A percentile compares a stretch with the other conserved stretches of the same genome.
phyloP scores from a whole-genome alignment of 176 grass and related monocot genomes.

The Stipa capillata region DNA sequence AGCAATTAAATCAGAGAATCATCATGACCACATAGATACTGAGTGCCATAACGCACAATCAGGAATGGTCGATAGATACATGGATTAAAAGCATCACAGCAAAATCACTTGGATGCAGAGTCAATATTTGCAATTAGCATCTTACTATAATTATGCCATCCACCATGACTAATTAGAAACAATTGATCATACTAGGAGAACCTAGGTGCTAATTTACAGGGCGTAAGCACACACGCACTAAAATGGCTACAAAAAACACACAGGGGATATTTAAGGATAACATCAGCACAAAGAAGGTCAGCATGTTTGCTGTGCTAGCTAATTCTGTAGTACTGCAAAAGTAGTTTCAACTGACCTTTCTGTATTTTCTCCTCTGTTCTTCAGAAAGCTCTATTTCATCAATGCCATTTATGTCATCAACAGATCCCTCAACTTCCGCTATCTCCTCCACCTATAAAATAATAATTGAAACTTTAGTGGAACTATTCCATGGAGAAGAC shows the following conservation, averaged over 20 bases:
- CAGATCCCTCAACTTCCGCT: slow-evolving; percentile 66
- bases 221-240: no score
- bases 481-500: background rate
- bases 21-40: background rate
- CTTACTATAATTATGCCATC: background rate
- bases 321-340: background rate
- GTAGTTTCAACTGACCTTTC: slow-evolving; percentile 50
- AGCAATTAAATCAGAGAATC: background rate
- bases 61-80: background rate
- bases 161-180: background rate
- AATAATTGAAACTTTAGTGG: slow-evolving; percentile 14
- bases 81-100: background rate
- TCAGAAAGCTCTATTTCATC: slow-evolving; percentile 87
- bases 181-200: background rate
- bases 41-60: background rate
- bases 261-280: slow-evolving; percentile 2
- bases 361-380: slow-evolving; percentile 86
- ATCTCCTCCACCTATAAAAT: slow-evolving; percentile 84
- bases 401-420: slow-evolving; percentile 51
- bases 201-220: background rate
- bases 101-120: background rate
- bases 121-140: background rate
- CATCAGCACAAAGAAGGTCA: slow-evolving; percentile 2
- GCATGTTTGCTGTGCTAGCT: background rate
- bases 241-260: no score